phyloP scores from a whole-genome alignment of 441 rosid species.

The Daphne laureola region DNA sequence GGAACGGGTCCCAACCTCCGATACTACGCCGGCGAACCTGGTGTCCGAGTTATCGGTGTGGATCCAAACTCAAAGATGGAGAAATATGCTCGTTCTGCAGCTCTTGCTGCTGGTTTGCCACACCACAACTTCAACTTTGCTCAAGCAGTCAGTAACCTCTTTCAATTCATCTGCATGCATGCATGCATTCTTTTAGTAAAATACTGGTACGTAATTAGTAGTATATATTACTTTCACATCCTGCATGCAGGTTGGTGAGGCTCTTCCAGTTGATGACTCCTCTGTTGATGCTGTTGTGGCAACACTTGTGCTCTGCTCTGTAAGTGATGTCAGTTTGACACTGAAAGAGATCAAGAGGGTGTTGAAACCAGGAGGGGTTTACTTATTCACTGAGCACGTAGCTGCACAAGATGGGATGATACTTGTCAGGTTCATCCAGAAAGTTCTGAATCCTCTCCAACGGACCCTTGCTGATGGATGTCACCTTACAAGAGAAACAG shows the following conservation, averaged over 20 bases:
- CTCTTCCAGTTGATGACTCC: constrained; percentile 65
- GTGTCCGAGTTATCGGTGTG: constrained; percentile 53
- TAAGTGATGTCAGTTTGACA: constrained; percentile 47
- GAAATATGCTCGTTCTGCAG: constrained; percentile 60
- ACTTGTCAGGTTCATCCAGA: constrained; percentile 48
- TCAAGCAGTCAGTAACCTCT: constrained; percentile 41
- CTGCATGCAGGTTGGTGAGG: constrained; percentile 62
- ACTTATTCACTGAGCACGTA: constrained; percentile 80
- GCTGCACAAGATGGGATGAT: constrained; percentile 93
- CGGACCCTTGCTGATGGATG: constrained; percentile 69
- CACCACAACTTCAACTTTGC: constrained; percentile 47
- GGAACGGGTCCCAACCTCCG: constrained; percentile 87
- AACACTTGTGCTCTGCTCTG: constrained; percentile 85
- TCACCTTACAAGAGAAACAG: constrained; percentile 67
- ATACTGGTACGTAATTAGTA: no score
- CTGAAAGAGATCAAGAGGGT: constrained; percentile 75
- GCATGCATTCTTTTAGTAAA: background rate
- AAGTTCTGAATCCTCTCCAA: constrained; percentile 64
- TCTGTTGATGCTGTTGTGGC: constrained; percentile 90
- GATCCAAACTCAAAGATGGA: constrained; percentile 81
- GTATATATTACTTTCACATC: no score
- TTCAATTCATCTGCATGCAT: background rate
- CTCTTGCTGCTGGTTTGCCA: constrained; percentile 57
- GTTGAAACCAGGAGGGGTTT: constrained; percentile 74
- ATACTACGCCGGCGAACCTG: constrained; percentile 44